A percentile compares a stretch with the other conserved stretches of the same genome.
These are phyloP conservation scores for Eucalyptus erythrocorys DNA, from an alignment of 345 rosid species.

Conservation along the genomic window DNA sequence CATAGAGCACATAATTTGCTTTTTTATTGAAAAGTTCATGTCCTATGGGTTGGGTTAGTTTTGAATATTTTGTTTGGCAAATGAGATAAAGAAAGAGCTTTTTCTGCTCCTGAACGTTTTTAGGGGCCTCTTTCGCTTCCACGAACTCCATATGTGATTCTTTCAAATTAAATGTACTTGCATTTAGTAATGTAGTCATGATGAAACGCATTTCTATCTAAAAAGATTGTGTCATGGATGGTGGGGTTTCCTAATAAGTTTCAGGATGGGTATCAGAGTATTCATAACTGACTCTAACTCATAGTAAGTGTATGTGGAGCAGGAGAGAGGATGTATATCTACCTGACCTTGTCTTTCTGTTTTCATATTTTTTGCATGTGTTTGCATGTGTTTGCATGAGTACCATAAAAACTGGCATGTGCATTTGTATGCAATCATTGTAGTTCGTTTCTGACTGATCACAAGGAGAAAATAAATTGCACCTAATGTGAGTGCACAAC, in stretches of 20 bases:
- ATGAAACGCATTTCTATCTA: not conserved
- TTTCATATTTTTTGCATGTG: not conserved
- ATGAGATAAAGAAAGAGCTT: not conserved
- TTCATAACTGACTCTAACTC: not conserved
- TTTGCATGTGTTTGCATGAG: not conserved
- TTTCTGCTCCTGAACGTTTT: not conserved
- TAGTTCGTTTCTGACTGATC: not conserved
- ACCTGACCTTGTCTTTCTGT: not conserved
- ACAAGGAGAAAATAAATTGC: not conserved
- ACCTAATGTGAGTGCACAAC: not conserved
- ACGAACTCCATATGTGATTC: not conserved
- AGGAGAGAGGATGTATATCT: not conserved
- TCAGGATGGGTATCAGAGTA: not conserved
- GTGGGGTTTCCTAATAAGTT: not conserved
- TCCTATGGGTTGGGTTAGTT: not conserved
- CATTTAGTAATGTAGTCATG: not conserved
- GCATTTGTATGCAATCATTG: not conserved
- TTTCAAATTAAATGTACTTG: not conserved
- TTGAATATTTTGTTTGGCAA: not conserved
- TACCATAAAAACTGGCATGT: not conserved
- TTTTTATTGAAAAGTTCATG: not conserved
- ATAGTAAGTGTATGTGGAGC: not conserved
- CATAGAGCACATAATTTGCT: not conserved
- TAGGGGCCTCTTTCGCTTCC: not conserved
- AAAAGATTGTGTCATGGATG: not conserved